Evolutionary conservation across 2,329 filamentous ascomycete genomes (phyloP), one percentile per base, ranked within the genome.

Genomic region (Cryoendolithus antarcticus): DNA sequence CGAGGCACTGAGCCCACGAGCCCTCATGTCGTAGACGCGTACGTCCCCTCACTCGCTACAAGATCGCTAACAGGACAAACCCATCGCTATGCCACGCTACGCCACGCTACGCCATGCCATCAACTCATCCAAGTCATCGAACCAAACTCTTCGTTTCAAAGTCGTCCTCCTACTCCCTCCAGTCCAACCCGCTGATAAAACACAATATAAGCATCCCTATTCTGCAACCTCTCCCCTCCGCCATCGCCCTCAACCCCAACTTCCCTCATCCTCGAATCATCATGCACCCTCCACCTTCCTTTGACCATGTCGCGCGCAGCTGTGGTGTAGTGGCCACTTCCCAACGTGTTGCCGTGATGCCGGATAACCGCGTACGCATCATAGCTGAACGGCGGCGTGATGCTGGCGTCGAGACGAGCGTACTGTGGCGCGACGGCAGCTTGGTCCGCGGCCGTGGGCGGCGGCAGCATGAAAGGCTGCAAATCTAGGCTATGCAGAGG

Each of bases 361-460:
- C 82, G 71, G 39, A 93, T 75, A 5, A 95, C 81, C 2, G 80
- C 89, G 56, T 93, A 95, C 38, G 83, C 80, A 54, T 93, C 81
- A 59, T 95, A 98, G 4, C 68, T 64, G 54, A 82, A 86, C 0
- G 82, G 80, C 1, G 63, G 62, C 9, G 60, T 64, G 60, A 67
- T 67, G 1, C 57, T 56, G 2, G 57, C 53, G 35, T 66, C 64
- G 24, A 27, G 24, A 6, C 24, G 24, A 8, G 24, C 24, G 24
- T 27, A 27, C 7, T 21, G 19, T 21, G 19, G 19, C 19, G 19
- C 19, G 19, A 58, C 53, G 31, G 53, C 36, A 40, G 52, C 54
- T 9, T 37, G 34, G 10, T 41, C 39, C 4, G 34, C 13, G 9
- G 39, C 39, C 21, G 36, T 35, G 11, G 65, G 53, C 34, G 69